phyloP scores from a whole-genome alignment of 1,139 yeast species.

The Sugiyamaella neomexicana region DNA sequence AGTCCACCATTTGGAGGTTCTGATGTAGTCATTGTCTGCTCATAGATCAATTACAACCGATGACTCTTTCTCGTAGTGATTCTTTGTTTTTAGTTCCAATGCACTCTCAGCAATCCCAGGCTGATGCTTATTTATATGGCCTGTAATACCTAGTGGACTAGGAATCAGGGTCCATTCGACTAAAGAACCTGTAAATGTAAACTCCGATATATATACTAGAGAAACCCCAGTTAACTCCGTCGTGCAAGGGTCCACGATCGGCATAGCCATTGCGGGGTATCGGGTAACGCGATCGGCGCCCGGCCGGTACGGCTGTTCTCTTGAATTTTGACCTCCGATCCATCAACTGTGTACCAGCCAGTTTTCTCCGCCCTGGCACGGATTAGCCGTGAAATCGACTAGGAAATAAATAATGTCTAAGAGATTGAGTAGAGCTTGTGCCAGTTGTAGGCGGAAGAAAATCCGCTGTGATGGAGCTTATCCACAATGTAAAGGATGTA shows the following conservation, averaged over 20 bases:
- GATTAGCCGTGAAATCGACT: background rate
- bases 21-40: background rate
- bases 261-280: conserved; percentile 7
- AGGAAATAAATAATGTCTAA: conserved; percentile 11
- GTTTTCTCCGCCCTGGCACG: background rate
- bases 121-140: no score
- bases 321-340: no score
- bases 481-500: conserved; percentile 16
- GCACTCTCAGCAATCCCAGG: no score
- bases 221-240: background rate
- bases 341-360: background rate
- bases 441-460: conserved; percentile 15
- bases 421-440: conserved; percentile 18
- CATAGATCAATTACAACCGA: no score
- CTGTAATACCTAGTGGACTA: no score
- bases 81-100: no score
- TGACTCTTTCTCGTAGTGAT: no score
- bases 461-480: conserved; percentile 18
- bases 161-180: background rate
- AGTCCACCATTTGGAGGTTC: conserved; percentile 36
- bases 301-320: background rate
- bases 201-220: background rate
- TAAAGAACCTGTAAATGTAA: no score
- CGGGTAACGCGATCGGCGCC: background rate
- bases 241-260: background rate